Evolutionary conservation across 140 eudicot genomes (phyloP), one percentile per base, ranked within the genome.

Genomic region (Senecio squalidus): DNA sequence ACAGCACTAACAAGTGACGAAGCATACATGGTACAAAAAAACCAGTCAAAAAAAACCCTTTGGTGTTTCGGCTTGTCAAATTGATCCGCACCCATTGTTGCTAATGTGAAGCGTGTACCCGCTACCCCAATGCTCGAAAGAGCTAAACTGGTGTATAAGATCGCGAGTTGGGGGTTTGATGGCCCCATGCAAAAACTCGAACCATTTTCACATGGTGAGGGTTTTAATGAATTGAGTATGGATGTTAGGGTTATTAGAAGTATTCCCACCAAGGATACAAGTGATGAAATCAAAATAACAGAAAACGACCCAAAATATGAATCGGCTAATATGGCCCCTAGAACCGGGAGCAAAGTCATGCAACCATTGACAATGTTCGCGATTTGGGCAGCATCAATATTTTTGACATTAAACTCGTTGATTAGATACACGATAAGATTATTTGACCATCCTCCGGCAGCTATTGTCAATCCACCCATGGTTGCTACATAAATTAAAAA

Each of bases 31-130:
- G 84, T 61, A 68, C 84, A 75, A 25, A 76, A 63, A 49, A 56
- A 74, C 98, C 98, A 91, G 27, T 79, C 81, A 60, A 91, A 86
- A 70, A 69, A 84, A 40, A 64, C 69, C 21, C 45, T 84, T 79
- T 77, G 88, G 29, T 86, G 79, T 54, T 79, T 84, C 2, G 84
- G 77, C 36, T 64, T 81, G 9, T 70, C 63, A 7, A 83, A 72
- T 43, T 91, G 94, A 39, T 83, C 78, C 0, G 96, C 96, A 29
- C 98, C 98, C 86, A 84, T 83, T 4, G 94, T 58, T 2, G 74
- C 86, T n/a, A 91, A 29, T 1, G 90, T 86, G 72, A 75, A 91
- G 2, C 96, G 82, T 8, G 87, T 70, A 13, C 96, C 96, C 1
- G 88, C 94, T 1, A 74, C 52, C 22, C 98, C 95, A 0, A 91